Conservation (phyloP, 2,329 filamentous ascomycete genomes). For the Fonsecaea multimorphosa region DNA sequence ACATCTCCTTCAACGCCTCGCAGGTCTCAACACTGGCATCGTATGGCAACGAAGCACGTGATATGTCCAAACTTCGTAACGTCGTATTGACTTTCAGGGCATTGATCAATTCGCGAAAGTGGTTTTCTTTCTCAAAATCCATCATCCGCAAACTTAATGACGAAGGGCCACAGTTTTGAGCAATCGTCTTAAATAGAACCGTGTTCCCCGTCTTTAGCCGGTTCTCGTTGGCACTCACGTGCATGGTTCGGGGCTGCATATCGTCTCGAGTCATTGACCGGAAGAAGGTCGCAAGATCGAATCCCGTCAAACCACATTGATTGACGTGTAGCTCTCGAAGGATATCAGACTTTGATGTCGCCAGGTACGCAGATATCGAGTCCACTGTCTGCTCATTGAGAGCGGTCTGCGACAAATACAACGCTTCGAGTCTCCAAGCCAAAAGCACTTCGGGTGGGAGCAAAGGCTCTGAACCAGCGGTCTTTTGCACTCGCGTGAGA, state of each 20-base stretch:
- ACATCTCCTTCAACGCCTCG: constrained; percentile 66
- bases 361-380: constrained; percentile 68
- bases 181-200: constrained; percentile 52
- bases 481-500: constrained; percentile 68
- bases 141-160: constrained; percentile 71
- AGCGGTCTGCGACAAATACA: constrained; percentile 68
- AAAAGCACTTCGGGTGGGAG: constrained; percentile 69
- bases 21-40: constrained; percentile 73
- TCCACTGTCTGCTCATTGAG: constrained; percentile 69
- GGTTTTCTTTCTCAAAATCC: constrained; percentile 69
- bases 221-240: constrained; percentile 71
- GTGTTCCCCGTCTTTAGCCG: constrained; percentile 53
- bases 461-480: constrained; percentile 67
- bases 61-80: constrained; percentile 70
- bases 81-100: constrained; percentile 68
- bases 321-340: constrained; percentile 69
- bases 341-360: constrained; percentile 64
- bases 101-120: constrained; percentile 67
- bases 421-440: constrained; percentile 70
- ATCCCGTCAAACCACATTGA: constrained; percentile 69
- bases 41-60: constrained; percentile 71
- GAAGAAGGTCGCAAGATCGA: constrained; percentile 69
- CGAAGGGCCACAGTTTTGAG: constrained; percentile 63
- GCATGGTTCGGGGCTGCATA: constrained; percentile 61
- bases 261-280: constrained; percentile 64